These are phyloP conservation scores for Cercophora newfieldiana DNA, from an alignment of 495 filamentous ascomycete genomes.

Conservation along the genomic window DNA sequence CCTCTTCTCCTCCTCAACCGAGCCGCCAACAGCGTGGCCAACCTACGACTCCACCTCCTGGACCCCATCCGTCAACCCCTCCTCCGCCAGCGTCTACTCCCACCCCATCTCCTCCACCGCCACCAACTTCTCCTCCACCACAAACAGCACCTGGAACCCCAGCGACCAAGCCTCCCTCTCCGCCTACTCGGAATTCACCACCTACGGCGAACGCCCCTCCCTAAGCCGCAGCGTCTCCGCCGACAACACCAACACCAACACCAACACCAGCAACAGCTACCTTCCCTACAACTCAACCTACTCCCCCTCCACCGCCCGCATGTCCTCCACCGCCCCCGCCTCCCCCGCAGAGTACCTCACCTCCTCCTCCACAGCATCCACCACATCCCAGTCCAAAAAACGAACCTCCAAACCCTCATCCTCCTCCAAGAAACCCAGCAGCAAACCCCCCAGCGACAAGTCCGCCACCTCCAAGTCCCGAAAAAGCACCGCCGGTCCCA, in stretches of 20 bases:
- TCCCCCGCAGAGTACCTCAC: neutral
- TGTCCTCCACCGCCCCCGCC: neutral
- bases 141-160: neutral
- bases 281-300: neutral
- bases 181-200: neutral
- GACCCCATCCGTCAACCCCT: conserved; percentile 5
- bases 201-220: neutral
- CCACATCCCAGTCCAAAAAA: neutral
- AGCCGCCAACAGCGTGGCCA: neutral
- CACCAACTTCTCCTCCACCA: neutral
- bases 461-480: neutral
- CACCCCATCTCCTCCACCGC: neutral
- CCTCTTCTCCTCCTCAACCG: neutral
- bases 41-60: neutral
- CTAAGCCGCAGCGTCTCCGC: neutral
- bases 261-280: neutral
- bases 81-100: neutral
- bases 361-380: neutral
- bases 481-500: neutral
- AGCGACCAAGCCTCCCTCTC: neutral
- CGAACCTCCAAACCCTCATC: neutral
- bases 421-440: neutral
- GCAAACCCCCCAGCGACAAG: neutral
- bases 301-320: neutral
- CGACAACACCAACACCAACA: neutral